Evolutionary conservation across 2,329 filamentous ascomycete species (phyloP).

Genomic region (Exophiala dermatitidis): DNA sequence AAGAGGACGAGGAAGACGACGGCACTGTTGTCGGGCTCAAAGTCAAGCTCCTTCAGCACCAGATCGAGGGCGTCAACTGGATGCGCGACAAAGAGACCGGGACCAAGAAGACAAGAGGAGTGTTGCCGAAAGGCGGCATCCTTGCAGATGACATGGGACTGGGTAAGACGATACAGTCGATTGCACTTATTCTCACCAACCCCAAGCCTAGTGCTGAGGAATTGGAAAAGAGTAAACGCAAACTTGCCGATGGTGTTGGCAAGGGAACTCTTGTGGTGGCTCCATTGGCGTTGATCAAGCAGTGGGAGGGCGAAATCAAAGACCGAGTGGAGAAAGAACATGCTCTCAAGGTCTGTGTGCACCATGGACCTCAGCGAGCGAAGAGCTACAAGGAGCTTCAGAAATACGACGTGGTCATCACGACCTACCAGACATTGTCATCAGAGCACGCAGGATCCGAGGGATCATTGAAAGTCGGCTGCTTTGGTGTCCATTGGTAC

Average conservation of each 20-base stretch:
- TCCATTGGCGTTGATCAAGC: conserved; percentile 85
- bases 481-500: conserved; percentile 91
- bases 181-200: conserved; percentile 80
- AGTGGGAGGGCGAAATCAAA: conserved; percentile 92
- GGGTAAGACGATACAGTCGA: conserved; percentile 91
- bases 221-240: conserved; percentile 47
- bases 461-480: conserved; percentile 63
- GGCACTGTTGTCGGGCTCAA: conserved; percentile 70
- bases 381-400: conserved; percentile 71
- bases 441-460: conserved; percentile 71
- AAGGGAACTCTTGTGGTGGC: conserved; percentile 87
- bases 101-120: conserved; percentile 67
- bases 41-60: conserved; percentile 84
- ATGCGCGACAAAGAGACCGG: conserved; percentile 91
- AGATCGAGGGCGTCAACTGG: conserved; percentile 89
- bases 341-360: conserved; percentile 72
- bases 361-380: conserved; percentile 80
- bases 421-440: conserved; percentile 90
- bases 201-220: conserved; percentile 54
- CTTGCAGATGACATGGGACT: conserved; percentile 93
- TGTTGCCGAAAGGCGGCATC: conserved; percentile 84
- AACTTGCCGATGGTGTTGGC: conserved; percentile 60
- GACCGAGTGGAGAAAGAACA: conserved; percentile 67
- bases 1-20: conserved; percentile 51
- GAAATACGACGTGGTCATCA: conserved; percentile 89